phyloP scores from a whole-genome alignment of 1,284 basidiomycete genomes.

The Apiotrichum siamense region DNA sequence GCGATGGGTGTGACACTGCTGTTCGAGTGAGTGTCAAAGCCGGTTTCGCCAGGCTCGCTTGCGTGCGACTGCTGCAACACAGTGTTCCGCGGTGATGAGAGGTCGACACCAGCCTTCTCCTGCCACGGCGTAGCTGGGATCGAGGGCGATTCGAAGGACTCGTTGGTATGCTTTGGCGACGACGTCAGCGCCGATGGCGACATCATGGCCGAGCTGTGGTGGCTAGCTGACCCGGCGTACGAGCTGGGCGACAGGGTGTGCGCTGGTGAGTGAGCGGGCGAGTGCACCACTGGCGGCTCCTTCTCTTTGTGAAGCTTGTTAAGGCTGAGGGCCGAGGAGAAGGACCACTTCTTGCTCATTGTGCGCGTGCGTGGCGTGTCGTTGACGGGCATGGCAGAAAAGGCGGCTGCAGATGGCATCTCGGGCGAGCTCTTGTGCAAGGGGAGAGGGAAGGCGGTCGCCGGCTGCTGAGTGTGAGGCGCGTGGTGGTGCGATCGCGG shows the following conservation, averaged over 20 bases:
- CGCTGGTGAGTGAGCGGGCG: slow-evolving; percentile 14
- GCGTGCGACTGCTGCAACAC: slow-evolving; percentile 12
- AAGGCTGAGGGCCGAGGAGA: slow-evolving; percentile 80
- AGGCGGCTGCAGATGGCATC: neutral
- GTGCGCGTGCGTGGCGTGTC: slow-evolving; percentile 13
- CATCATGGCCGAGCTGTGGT: neutral
- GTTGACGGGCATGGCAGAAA: neutral
- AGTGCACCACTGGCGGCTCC: neutral
- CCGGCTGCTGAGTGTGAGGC: neutral
- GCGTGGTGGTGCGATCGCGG: too few relatives aligned
- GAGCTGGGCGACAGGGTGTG: slow-evolving; percentile 20
- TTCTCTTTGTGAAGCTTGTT: slow-evolving; percentile 51
- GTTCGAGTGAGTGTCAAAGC: slow-evolving; percentile 14
- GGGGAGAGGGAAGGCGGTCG: slow-evolving; percentile 5
- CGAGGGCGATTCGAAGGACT: slow-evolving; percentile 4
- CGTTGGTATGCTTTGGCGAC: neutral
- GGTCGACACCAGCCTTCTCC: slow-evolving; percentile 17
- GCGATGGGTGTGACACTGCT: slow-evolving; percentile 23
- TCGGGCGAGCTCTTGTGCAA: slow-evolving; percentile 13
- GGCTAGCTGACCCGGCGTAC: slow-evolving; percentile 12
- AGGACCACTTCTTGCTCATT: slow-evolving; percentile 88
- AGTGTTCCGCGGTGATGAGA: slow-evolving; percentile 18
- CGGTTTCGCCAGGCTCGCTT: slow-evolving; percentile 8
- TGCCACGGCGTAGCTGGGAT: slow-evolving; percentile 32
- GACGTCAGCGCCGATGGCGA: neutral